Base-by-base conservation (phyloP, 2,329 filamentous ascomycete species). In the Stagonosporopsis tanaceti region DNA sequence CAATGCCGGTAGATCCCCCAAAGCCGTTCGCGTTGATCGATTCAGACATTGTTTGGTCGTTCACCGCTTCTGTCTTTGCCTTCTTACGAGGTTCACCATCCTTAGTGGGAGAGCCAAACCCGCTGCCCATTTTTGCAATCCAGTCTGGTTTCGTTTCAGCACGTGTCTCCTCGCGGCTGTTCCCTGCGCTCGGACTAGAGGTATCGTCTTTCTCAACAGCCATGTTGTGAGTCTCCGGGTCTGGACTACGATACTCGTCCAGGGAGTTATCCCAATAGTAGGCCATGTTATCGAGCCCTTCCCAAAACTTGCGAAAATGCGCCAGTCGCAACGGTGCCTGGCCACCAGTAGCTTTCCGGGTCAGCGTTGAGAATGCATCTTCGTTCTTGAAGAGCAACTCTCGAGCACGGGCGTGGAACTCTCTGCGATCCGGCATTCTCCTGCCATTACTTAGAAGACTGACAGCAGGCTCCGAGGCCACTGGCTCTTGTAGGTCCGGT, bases 211-310 rank as follows among this genome's bases (percentile, higher is more conserved):
- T 57, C 22, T 54, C 48, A 14, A 34, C 42, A 50, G 24, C 42
- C n/a, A 40, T 38, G 44, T 38, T 22, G 22, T 47, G 60, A 34
- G 60, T 52, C 28, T 65, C 56, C 47, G 61, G 48, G 17, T 62
- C 62, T 6, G 73, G 67, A 17, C 74, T 69, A 39, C 80, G 80
- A 68, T 87, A 87, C 28, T 86, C 73, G 63, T 89, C 86, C 45
- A 83, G 68, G 57, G 81, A 85, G 37, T 78, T 79, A 66, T 89
- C 86, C 86, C 86, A 89, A 66, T 87, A 88, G 61, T 85, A 83
- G 15, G 84, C 78, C 80, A 88, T 80, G 34, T 80, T 81, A 62
- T 87, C 84, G 50, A 89, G 76, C 2, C 80, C 82, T 48, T 81
- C 79, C 81, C 83, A 89, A 71, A 89, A 88, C 53, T 84, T 86